These are phyloP conservation scores for Chalara sp. DNA, from an alignment of 2,329 filamentous ascomycete species.

Conservation along the genomic window DNA sequence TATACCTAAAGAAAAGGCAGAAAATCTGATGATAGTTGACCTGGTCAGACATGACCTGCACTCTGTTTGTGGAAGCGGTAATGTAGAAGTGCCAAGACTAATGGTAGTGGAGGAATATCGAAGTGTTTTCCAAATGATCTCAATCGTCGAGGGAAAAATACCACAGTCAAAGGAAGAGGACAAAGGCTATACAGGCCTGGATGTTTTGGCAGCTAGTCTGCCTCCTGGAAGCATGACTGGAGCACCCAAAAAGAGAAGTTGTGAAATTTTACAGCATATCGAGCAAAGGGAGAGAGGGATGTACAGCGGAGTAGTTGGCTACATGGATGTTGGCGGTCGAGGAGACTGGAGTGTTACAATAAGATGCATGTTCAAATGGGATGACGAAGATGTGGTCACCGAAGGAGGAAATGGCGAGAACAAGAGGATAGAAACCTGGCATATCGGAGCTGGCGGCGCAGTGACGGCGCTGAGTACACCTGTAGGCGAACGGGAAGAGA, in stretches of 20 bases:
- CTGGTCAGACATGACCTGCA: conserved; percentile 91
- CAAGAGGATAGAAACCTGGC: conserved; percentile 56
- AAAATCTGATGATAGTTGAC: conserved; percentile 98
- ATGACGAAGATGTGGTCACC: conserved; percentile 41
- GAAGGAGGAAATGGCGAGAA: conserved; percentile 20
- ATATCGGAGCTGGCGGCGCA: conserved; percentile 82
- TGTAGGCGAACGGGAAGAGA: conserved; percentile 81
- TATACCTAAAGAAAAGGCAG: conserved; percentile 82
- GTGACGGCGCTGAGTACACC: conserved; percentile 79
- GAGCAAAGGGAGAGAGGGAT: conserved; percentile 63
- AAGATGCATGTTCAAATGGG: conserved; percentile 69
- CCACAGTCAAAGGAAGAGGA: conserved; percentile 7
- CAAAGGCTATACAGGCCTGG: conserved; percentile 53
- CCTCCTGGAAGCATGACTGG: conserved; percentile 96
- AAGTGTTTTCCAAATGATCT: conserved; percentile 87
- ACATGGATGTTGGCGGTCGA: conserved; percentile 76
- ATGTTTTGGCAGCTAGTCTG: conserved; percentile 69
- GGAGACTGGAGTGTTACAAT: conserved; percentile 93
- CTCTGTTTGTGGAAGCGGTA: conserved; percentile 69
- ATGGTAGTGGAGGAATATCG: conserved; percentile 88
- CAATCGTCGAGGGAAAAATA: conserved; percentile 66
- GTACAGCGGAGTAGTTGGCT: conserved; percentile 86
- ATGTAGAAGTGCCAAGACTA: conserved; percentile 68
- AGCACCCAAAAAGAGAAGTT: conserved; percentile 88
- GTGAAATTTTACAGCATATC: conserved; percentile 68